phyloP scores from a whole-genome alignment of 2,329 filamentous ascomycete species.

The Xylariales sp. region DNA sequence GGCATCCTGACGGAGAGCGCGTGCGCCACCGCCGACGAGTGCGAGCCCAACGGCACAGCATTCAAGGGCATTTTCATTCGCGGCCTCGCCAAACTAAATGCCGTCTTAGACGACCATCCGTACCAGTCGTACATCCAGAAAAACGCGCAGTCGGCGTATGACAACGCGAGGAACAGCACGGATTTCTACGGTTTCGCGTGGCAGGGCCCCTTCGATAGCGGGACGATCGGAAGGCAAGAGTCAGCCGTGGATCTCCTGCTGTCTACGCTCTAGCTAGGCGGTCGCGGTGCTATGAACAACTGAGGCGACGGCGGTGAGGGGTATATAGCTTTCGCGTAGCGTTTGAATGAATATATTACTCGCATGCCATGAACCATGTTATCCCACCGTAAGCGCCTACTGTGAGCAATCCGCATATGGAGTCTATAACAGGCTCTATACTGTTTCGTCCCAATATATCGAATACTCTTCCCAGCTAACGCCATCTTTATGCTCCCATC shows the following conservation, averaged over 20 bases:
- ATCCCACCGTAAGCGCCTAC: background rate
- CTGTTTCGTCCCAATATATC: background rate
- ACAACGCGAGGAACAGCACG: slow-evolving; percentile 54
- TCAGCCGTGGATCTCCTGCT: slow-evolving; percentile 67
- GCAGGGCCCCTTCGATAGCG: slow-evolving; percentile 60
- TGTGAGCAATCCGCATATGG: background rate
- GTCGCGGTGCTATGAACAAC: background rate
- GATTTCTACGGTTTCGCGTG: slow-evolving; percentile 62
- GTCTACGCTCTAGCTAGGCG: slow-evolving; percentile 52
- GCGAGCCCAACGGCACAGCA: slow-evolving; percentile 56
- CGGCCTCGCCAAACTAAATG: slow-evolving; percentile 64
- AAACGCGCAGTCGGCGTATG: slow-evolving; percentile 67
- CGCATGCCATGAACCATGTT: background rate
- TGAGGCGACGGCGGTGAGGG: background rate
- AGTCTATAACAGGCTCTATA: background rate
- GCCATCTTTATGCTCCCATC: slow-evolving; percentile 16
- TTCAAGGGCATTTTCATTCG: slow-evolving; percentile 74
- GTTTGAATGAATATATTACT: background rate
- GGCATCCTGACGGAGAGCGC: slow-evolving; percentile 57
- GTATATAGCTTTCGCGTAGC: background rate
- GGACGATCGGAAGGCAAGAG: slow-evolving; percentile 63
- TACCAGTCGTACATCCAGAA: slow-evolving; percentile 60
- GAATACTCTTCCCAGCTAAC: slow-evolving; percentile 34
- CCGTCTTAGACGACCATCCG: slow-evolving; percentile 54
- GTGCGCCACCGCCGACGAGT: slow-evolving; percentile 49